A percentile compares a stretch with the other conserved stretches of the same genome.
phyloP scores from a whole-genome alignment of 2,329 filamentous ascomycete genomes.

The Escovopsis sp. region DNA sequence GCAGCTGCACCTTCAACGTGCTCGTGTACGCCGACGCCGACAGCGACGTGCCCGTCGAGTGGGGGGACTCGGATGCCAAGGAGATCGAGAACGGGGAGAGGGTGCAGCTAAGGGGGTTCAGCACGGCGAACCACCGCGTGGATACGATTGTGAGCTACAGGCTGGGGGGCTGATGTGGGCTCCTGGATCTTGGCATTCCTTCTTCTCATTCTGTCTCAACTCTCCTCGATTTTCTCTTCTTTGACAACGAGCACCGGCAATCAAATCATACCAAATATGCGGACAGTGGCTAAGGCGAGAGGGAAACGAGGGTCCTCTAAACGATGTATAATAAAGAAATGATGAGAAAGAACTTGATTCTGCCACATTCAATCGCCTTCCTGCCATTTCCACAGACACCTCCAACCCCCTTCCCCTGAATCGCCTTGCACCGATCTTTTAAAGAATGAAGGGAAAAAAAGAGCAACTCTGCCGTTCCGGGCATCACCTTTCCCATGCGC shows the following conservation, averaged over 20 bases:
- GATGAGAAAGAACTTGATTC: background rate
- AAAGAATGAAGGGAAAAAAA: too few relatives aligned
- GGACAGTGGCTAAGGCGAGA: too few relatives aligned
- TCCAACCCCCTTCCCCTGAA: background rate
- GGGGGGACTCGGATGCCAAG: conserved; percentile 96
- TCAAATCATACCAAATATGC: too few relatives aligned
- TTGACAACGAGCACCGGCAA: background rate
- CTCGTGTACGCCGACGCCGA: conserved; percentile 95
- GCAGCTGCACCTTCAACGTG: conserved; percentile 97
- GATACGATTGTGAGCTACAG: conserved; percentile 94
- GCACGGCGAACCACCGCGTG: conserved; percentile 84
- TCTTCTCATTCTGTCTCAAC: too few relatives aligned
- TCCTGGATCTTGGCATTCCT: too few relatives aligned
- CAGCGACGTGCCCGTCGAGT: conserved; percentile 91
- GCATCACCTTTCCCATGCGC: background rate
- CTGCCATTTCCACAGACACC: background rate
- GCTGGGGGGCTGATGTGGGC: conserved; percentile 26
- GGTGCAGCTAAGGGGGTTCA: conserved; percentile 90
- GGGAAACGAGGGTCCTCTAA: too few relatives aligned
- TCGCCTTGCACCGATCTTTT: background rate
- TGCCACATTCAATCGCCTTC: background rate
- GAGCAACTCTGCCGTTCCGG: too few relatives aligned
- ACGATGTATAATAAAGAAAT: too few relatives aligned
- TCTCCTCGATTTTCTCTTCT: too few relatives aligned
- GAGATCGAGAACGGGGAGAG: conserved; percentile 91